A percentile compares a stretch with the other conserved stretches of the same genome.
Evolutionary conservation across 2,329 filamentous ascomycete species (phyloP).

Genomic region (Pestalotiopsis sp.): DNA sequence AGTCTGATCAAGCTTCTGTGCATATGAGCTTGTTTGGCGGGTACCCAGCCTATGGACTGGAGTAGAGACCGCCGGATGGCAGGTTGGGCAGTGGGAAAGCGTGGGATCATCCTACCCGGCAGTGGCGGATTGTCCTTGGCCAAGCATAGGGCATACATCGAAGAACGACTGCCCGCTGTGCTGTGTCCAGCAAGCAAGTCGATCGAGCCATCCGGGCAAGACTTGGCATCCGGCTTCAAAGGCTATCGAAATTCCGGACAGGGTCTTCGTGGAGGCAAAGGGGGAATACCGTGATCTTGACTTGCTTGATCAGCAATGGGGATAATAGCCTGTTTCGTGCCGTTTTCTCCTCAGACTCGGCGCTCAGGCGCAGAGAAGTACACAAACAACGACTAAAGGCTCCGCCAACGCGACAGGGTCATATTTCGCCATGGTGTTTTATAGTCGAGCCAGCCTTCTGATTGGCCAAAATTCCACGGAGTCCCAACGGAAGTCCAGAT

Average conservation of each 20-base stretch:
- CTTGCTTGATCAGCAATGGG: slow-evolving; percentile 7
- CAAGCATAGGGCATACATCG: not conserved
- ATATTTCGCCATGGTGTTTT: not conserved
- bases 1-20: slow-evolving; percentile 3
- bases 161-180: not conserved
- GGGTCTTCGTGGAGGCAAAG: not conserved
- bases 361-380: not conserved
- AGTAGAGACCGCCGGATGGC: not conserved
- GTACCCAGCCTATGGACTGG: not conserved
- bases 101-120: not conserved
- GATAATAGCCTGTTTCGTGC: slow-evolving; percentile 6
- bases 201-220: not conserved
- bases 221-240: slow-evolving; percentile 2
- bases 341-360: not conserved
- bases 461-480: not conserved
- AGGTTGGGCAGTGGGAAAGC: not conserved
- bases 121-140: slow-evolving; percentile 17
- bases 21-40: slow-evolving; percentile 12
- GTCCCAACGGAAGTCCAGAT: not conserved
- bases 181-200: not conserved
- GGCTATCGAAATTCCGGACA: not conserved
- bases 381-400: not conserved
- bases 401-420: not conserved
- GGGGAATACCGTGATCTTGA: not conserved
- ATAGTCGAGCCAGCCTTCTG: not conserved